Base-by-base conservation (phyloP, 2,329 filamentous ascomycete genomes). In the Xylariaceae sp. region DNA sequence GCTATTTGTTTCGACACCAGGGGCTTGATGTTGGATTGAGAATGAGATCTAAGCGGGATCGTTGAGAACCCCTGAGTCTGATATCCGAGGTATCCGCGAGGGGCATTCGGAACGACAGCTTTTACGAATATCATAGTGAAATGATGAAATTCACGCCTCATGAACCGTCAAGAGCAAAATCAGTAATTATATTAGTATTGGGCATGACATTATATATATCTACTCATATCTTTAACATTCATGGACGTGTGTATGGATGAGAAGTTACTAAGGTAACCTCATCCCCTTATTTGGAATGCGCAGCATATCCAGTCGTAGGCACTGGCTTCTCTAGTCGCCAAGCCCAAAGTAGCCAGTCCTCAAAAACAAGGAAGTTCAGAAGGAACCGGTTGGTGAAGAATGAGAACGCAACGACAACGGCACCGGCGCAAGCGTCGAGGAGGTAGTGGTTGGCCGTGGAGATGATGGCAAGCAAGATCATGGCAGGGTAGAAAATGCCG, bases 341-440 rank as follows among this genome's bases (percentile, higher is more conserved):
- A 6, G 78, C 73, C 80, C 80, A 86, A 41, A 88, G 73, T 65
- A 88, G 82, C 70, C 83, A 86, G 68, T 89, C 86, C 69, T 88
- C 86, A 6, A 89, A 57, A 0, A 81, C 80, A 37, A 88, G 66
- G 61, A 89, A 71, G 61, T 86, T 86, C 60, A 88, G 69, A 56
- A 89, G 66, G 11, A 76, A 69, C 13, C 76, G 72, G 64, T 81
- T 81, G 60, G 74, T 76, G 56, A 74, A 64, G 81, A 84, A 89
- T 0, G 84, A 84, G 8, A 87, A 63, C 0, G 77, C 76, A 51
- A 86, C 87, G 2, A 89, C 84, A 15, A 82, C 65, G 0, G 82
- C 79, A 0, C 86, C 86, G 1, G 84, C 86, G 17, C 87, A 76
- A 0, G 87, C 86, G 71, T 89, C 87, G 3, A 89, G 77, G 51